Evolutionary conservation across 257 asterid genomes (phyloP), one percentile per base, ranked within the genome.

Genomic region (Nicotiana noctiflora): DNA sequence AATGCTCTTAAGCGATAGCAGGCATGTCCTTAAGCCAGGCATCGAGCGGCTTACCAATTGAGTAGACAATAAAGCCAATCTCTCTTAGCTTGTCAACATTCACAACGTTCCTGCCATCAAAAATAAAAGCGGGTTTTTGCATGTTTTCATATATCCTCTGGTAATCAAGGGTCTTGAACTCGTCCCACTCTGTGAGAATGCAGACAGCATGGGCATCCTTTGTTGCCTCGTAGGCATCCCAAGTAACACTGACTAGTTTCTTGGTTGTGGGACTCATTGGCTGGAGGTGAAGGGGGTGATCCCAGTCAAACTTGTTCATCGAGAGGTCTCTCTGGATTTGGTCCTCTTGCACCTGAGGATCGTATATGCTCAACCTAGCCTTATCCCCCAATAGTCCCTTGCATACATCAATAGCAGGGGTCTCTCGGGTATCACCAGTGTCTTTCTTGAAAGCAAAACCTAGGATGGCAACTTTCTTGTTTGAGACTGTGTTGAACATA

Each of bases 11-110:
- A 66, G 91, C 96, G 81, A 93, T 87, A 4, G 97, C 96, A 25
- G 97, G 98, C 96, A 93, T 88, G 91, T 93, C 98, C 91, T 92
- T 93, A 52, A 91, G 93, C 98, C 98, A 93, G 52, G 92, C 92
- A 80, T 93, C 98, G 15, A 93, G 90, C 2, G 98, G 98, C 89
- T 93, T 93, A 56, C 98, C 98, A 13, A 93, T 93, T 2, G 97
- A 89, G 89, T 92, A 92, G 67, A 93, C 96, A 25, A 93, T 89
- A 57, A 93, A 93, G 1, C 98, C 98, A 46, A 93, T 93, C 75
- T 92, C 93, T 91, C 98, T 91, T 44, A 93, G 87, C 88, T 90
- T 92, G 29, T 86, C 91, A 18, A 40, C 85, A n/a, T 92, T 85
- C 37, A 93, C 88, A 6, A 92, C 53, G 80, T 92, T 93, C 89